Base-by-base conservation (phyloP, 2,329 filamentous ascomycete species). In the Aureobasidium mangrovei region DNA sequence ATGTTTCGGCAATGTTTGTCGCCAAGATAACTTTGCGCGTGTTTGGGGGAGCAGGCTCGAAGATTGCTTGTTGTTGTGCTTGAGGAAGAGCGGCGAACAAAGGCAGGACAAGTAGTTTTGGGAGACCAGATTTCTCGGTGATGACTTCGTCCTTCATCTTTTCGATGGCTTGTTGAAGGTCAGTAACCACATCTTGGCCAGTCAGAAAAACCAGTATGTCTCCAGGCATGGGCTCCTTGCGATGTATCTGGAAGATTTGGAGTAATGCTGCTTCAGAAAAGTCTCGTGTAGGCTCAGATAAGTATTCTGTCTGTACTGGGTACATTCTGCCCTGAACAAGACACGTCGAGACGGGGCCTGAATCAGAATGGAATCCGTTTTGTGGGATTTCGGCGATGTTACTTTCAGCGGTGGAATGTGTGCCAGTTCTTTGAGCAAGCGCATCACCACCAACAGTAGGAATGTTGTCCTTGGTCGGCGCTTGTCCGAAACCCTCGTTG, bases 1-100 rank as follows among this genome's bases (percentile, higher is more conserved):
- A 97, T 0, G 93, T 97, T 69, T 98, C 93, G n/a, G 93, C 93
- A 63, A 98, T 97, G 64, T 98, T 98, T 10, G 93, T 98, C 0
- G 91, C 85, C 0, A 98, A 74, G 0, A 98, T 90, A 9, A 97
- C 79, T 65, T 97, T 97, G 41, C 93, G 80, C 0, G 88, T 94
- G n/a, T 77, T 77, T 2, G 82, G 80, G 0, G 82, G 81, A 26
- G 86, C 79, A 1, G 87, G 86, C 53, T 84, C 76, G 67, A 98
- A 97, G 7, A 94, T 90, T 26, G 83, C 80, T 60, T 95, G 87
- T 63, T 98, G 93, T 0, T 86, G 86, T 52, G 85, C 81, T 61
- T 93, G 89, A 1, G 91, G 87, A 4, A 98, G 78, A 35, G 94
- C 90, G 1, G 93, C 93, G 64, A 94, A 97, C 0, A 98, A 76